These are phyloP conservation scores for Tetraselmis striata DNA, from an alignment of 139 green algal species.

Conservation along the genomic window DNA sequence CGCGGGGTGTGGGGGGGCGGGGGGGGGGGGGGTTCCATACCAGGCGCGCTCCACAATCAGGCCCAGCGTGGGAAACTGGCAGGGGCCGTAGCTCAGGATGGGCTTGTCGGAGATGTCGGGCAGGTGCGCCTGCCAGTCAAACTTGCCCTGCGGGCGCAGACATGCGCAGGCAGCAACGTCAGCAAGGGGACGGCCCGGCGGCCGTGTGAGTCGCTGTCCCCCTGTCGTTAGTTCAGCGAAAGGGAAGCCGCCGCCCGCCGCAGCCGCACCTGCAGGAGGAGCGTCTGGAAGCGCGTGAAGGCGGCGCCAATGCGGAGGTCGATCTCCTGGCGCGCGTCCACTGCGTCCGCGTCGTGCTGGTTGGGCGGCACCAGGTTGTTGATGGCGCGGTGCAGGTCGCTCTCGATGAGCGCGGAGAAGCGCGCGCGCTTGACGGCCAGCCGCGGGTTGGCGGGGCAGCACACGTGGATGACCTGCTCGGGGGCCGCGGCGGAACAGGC, in stretches of 20 bases:
- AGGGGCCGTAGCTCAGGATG: constrained; percentile 87
- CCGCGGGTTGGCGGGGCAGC: constrained; percentile 53
- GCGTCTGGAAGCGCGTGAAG: constrained; percentile 95
- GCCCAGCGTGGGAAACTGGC: constrained; percentile 96
- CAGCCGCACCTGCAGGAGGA: constrained; percentile 71
- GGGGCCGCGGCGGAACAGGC: neutral
- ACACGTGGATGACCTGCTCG: constrained; percentile 77
- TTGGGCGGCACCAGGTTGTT: constrained; percentile 61
- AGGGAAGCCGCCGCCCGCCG: neutral
- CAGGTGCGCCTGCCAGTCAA: constrained; percentile 61
- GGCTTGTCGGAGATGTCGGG: constrained; percentile 25
- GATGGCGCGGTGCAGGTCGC: constrained; percentile 49
- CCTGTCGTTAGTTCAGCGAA: neutral
- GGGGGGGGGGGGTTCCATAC: constrained; percentile 36
- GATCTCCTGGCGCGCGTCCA: constrained; percentile 87
- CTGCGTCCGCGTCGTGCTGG: constrained; percentile 66
- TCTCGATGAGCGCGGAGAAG: constrained; percentile 73
- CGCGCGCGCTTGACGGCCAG: constrained; percentile 69
- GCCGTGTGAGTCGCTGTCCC: neutral
- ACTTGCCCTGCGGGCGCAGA: constrained; percentile 49
- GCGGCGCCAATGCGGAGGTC: constrained; percentile 89
- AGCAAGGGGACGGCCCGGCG: neutral
- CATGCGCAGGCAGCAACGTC: neutral
- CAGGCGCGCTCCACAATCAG: constrained; percentile 94
- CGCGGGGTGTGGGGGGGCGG: too few species aligned